These are phyloP conservation scores for Penicillium pancosmium DNA, from an alignment of 495 filamentous ascomycete species.

Conservation along the genomic window DNA sequence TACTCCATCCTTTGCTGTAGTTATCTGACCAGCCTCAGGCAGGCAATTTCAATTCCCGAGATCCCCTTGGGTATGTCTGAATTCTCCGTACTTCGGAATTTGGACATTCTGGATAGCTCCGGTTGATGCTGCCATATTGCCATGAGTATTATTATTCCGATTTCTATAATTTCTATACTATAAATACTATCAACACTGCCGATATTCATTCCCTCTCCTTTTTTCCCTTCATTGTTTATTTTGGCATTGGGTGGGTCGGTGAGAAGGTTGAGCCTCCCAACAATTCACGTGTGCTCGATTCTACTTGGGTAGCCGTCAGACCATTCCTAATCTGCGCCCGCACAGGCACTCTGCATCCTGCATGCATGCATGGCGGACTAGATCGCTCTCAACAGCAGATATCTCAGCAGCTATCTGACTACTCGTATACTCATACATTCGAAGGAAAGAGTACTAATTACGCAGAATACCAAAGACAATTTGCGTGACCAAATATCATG, in stretches of 20 bases:
- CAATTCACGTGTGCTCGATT: constrained; percentile 32
- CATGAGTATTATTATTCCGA: too few relatives aligned
- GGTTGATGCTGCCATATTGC: too few relatives aligned
- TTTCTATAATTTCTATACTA: background rate
- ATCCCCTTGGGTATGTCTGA: too few relatives aligned
- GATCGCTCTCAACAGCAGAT: background rate
- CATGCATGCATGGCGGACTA: background rate
- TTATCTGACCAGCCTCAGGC: too few relatives aligned
- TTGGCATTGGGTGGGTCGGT: constrained; percentile 24
- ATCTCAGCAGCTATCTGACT: too few relatives aligned
- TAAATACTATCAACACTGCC: background rate
- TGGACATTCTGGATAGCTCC: too few relatives aligned
- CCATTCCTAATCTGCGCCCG: constrained; percentile 21
- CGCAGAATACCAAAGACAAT: background rate
- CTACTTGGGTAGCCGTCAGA: constrained; percentile 32
- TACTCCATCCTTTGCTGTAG: too few relatives aligned
- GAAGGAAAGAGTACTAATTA: too few relatives aligned
- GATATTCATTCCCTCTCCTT: background rate
- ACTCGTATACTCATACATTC: too few relatives aligned
- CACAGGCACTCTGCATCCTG: constrained; percentile 1
- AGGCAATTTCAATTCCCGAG: too few relatives aligned
- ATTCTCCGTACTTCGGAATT: too few relatives aligned
- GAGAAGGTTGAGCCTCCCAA: constrained; percentile 34
- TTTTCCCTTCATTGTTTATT: background rate
- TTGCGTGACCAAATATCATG: constrained; percentile 24